phyloP scores from a whole-genome alignment of 495 filamentous ascomycete species.

The Penicillium dipodomyicola region DNA sequence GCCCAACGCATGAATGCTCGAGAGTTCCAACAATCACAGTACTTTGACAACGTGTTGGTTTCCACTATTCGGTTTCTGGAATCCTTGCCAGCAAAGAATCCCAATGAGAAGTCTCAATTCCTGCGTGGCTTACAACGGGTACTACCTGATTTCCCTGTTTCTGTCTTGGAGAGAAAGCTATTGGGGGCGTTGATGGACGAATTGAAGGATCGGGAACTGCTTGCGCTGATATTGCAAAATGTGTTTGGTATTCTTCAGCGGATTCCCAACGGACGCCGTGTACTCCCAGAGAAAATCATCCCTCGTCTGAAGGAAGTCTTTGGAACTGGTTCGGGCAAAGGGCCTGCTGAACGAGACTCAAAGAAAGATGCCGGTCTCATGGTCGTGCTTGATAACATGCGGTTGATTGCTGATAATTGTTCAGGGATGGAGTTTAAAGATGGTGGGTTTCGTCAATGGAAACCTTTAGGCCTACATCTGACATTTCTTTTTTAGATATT shows the following conservation, averaged over 20 bases:
- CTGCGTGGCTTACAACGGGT: constrained; percentile 84
- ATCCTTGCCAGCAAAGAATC: constrained; percentile 82
- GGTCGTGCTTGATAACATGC: constrained; percentile 80
- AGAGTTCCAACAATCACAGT: constrained; percentile 90
- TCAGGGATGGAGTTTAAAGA: constrained; percentile 93
- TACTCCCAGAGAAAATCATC: constrained; percentile 79
- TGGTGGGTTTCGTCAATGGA: constrained; percentile 47
- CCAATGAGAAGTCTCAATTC: constrained; percentile 86
- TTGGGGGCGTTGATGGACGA: constrained; percentile 86
- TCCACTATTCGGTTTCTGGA: constrained; percentile 95
- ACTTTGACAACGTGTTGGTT: constrained; percentile 95
- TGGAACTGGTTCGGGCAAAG: constrained; percentile 51
- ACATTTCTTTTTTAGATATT: constrained; percentile 56
- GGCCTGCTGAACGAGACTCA: constrained; percentile 66
- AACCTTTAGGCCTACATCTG: constrained; percentile 1
- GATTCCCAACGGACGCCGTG: constrained; percentile 70
- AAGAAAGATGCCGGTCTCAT: constrained; percentile 86
- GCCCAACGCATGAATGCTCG: constrained; percentile 82
- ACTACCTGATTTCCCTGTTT: constrained; percentile 83
- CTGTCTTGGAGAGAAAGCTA: constrained; percentile 91
- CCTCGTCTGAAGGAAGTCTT: constrained; percentile 84
- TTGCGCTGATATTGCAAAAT: constrained; percentile 82
- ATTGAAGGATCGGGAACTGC: constrained; percentile 81
- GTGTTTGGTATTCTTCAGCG: constrained; percentile 81
- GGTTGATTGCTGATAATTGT: constrained; percentile 70